Evolutionary conservation across 257 asterid genomes (phyloP), one percentile per base, ranked within the genome.

Genomic region (Ilex aquifolium): DNA sequence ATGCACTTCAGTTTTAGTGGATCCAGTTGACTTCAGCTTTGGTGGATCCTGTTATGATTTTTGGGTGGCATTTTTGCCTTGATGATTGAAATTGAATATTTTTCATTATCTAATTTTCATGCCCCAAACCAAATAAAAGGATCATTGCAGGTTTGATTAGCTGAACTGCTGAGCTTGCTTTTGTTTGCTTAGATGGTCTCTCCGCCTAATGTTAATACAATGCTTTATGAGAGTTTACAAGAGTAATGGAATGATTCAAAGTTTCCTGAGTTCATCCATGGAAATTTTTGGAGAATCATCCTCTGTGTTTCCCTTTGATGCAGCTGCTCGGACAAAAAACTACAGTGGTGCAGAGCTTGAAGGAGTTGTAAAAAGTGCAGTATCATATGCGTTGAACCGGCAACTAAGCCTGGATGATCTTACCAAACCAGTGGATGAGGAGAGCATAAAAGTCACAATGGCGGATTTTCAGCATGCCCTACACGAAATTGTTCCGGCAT

Each of bases 261-360:
- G 42, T 36, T 8, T 36, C 42, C 42, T 36, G 42, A 36, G 8
- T 36, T 15, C 17, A 49, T 6, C 14, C 54, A 11, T 49, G 42
- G 39, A n/a, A 31, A 55, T 32, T 58, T 42, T 59, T 15, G n/a
- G 57, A 39, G 55, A 64, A 55, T 56, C 29, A n/a, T 52, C 4
- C 27, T 44, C 17, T 46, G 58, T 36, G 31, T 30, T 64, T 57
- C 61, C 72, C 57, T 63, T 65, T 62, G 57, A 72, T 83, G 80
- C 86, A 93, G 99, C 99, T 76, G 95, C 97, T 53, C 80, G 97
- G 65, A 85, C 99, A 55, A 90, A 93, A 79, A 93, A 93, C 72
- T 92, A 74, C 60, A 92, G 99, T 76, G 99, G 99, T 62, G 97
- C 99, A 54, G 99, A 92, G 81, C 97, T 93, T 72, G 99, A 93